phyloP scores from a whole-genome alignment of 2,329 filamentous ascomycete genomes.

The Ophiostoma montium region DNA sequence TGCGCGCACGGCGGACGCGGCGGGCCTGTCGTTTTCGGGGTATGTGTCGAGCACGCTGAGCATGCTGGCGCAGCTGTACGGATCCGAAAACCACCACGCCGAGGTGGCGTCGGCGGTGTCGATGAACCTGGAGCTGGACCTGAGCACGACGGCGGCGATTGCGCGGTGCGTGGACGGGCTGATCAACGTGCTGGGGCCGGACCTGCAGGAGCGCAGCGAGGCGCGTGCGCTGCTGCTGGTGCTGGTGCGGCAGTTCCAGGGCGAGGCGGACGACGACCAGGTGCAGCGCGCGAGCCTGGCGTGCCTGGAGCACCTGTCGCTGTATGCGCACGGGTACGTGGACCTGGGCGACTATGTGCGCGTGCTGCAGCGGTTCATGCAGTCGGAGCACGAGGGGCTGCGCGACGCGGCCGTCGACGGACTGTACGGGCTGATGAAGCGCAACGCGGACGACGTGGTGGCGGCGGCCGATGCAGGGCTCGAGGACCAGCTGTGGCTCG shows the following conservation, averaged over 20 bases:
- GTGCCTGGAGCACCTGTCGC: constrained; percentile 78
- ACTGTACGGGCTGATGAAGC: constrained; percentile 88
- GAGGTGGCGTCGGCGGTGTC: constrained; percentile 68
- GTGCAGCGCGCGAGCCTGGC: constrained; percentile 64
- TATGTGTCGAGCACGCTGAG: constrained; percentile 85
- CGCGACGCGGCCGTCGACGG: constrained; percentile 74
- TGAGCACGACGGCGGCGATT: constrained; percentile 69
- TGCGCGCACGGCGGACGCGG: constrained; percentile 75
- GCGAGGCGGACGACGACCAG: constrained; percentile 49
- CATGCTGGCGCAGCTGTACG: constrained; percentile 87
- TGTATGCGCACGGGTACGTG: constrained; percentile 83
- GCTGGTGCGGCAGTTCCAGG: constrained; percentile 67
- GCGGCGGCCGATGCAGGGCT: constrained; percentile 60
- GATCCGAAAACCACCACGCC: constrained; percentile 78
- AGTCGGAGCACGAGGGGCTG: constrained; percentile 53
- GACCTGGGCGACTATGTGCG: constrained; percentile 74
- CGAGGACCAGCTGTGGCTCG: constrained; percentile 85
- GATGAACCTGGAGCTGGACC: constrained; percentile 79
- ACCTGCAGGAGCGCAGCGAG: constrained; percentile 83
- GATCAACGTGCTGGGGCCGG: constrained; percentile 90
- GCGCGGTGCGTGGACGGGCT: constrained; percentile 85
- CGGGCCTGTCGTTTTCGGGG: constrained; percentile 78
- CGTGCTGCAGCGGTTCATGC: constrained; percentile 63
- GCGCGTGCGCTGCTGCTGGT: constrained; percentile 85
- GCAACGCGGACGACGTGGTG: constrained; percentile 73